Evolutionary conservation across 257 asterid species (phyloP).

Genomic region (Rubia yunnanensis): DNA sequence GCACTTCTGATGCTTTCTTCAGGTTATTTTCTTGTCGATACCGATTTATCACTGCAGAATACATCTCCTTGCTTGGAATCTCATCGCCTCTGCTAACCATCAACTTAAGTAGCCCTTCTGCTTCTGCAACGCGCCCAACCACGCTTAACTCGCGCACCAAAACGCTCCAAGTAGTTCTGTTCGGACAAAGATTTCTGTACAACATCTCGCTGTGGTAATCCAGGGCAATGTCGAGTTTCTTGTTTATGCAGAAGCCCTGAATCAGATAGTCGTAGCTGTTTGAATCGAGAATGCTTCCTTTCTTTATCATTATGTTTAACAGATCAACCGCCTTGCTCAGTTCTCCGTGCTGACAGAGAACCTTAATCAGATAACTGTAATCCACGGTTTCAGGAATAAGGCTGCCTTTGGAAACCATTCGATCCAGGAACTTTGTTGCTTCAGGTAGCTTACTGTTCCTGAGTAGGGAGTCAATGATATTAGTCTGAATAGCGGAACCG

Average conservation of each 20-base stretch:
- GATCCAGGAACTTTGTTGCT: slow-evolving; percentile 48
- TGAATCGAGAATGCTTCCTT: slow-evolving; percentile 42
- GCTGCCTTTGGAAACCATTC: slow-evolving; percentile 29
- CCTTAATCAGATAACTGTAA: slow-evolving; percentile 53
- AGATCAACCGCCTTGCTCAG: slow-evolving; percentile 55
- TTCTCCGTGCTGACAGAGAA: slow-evolving; percentile 40
- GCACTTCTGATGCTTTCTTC: slow-evolving; percentile 40
- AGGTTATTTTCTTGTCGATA: slow-evolving; percentile 37
- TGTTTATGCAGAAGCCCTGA: slow-evolving; percentile 31
- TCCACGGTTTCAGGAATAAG: slow-evolving; percentile 30
- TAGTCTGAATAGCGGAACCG: slow-evolving; percentile 41
- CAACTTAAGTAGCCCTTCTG: slow-evolving; percentile 41
- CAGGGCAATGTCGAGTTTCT: slow-evolving; percentile 41
- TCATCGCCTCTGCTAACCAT: slow-evolving; percentile 44
- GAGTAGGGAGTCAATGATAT: slow-evolving; percentile 39
- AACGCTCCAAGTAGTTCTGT: slow-evolving; percentile 36
- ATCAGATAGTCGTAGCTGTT: slow-evolving; percentile 48
- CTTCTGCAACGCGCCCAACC: slow-evolving; percentile 41
- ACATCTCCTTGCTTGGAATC: slow-evolving; percentile 59
- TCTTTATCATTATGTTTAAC: slow-evolving; percentile 50
- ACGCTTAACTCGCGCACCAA: slow-evolving; percentile 38
- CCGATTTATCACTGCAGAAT: slow-evolving; percentile 34
- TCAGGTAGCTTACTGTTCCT: slow-evolving; percentile 23
- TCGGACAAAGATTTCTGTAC: slow-evolving; percentile 38
- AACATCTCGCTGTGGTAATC: slow-evolving; percentile 73